Percentiles rank a stretch among this genome's conserved stretches.
Evolutionary conservation across 1,284 basidiomycete genomes (phyloP).

Genomic region (Phylloboletellus chloephorus): DNA sequence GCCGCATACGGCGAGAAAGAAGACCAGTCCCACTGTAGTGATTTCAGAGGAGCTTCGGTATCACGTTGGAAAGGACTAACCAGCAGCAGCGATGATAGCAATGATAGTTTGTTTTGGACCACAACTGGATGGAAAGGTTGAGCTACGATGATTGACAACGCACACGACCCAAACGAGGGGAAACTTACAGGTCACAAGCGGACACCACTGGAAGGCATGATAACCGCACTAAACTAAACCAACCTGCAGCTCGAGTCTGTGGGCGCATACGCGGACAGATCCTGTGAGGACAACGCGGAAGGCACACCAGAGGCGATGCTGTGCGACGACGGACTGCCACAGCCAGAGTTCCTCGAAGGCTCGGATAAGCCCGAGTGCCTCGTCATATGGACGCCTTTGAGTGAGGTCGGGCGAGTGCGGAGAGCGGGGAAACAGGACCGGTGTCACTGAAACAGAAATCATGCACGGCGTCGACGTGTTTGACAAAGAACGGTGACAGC

Average conservation of each 20-base stretch:
- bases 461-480: too few relatives aligned
- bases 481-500: too few relatives aligned
- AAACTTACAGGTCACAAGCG: conserved; percentile 18
- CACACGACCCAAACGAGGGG: background rate
- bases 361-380: too few relatives aligned
- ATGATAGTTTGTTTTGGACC: background rate
- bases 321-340: too few relatives aligned
- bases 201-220: conserved; percentile 11
- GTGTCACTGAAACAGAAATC: background rate
- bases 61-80: conserved; percentile 10
- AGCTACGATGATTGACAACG: background rate
- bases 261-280: too few relatives aligned
- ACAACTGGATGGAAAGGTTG: conserved; percentile 2
- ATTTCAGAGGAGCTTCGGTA: conserved; percentile 6
- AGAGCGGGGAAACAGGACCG: background rate
- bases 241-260: background rate
- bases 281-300: too few relatives aligned
- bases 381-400: too few relatives aligned
- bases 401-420: too few relatives aligned
- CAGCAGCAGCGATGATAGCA: background rate
- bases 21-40: background rate
- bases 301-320: too few relatives aligned
- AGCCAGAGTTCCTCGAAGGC: too few relatives aligned
- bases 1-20: background rate
- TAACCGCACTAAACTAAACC: background rate